phyloP scores from a whole-genome alignment of 75 land plant species.

The Ceratopteris richardii region DNA sequence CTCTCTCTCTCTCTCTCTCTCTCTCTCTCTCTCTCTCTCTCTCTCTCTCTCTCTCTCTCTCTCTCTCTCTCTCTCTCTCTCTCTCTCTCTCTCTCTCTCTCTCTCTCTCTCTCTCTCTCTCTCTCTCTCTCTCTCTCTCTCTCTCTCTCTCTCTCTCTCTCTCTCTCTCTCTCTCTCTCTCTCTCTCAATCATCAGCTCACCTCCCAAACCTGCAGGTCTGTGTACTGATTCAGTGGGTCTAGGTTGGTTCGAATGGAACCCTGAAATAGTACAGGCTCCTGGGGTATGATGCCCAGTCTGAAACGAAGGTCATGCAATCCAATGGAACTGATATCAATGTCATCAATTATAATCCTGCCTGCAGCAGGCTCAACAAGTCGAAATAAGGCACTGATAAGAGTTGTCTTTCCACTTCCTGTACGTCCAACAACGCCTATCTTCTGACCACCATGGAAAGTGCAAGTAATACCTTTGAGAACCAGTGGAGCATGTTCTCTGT shows the following conservation, averaged over 20 bases:
- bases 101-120: no score
- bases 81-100: no score
- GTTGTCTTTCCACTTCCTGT: no score
- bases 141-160: no score
- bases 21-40: no score
- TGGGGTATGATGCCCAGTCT: conserved; percentile 86
- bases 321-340: conserved; percentile 67
- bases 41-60: no score
- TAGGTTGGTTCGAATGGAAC: conserved; percentile 61
- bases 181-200: no score
- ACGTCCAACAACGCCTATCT: conserved; percentile 82
- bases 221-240: conserved; percentile 68
- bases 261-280: conserved; percentile 76
- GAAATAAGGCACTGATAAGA: conserved; percentile 68
- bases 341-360: conserved; percentile 71
- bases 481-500: no score
- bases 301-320: conserved; percentile 59
- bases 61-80: no score
- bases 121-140: no score
- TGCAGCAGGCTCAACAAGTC: conserved; percentile 62
- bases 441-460: conserved; percentile 51
- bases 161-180: no score
- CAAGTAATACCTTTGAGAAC: conserved; percentile 84
- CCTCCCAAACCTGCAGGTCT: conserved; percentile 65
- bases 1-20: no score